Conservation (phyloP, 306 rosid genomes). For the Calophaca sinica region DNA sequence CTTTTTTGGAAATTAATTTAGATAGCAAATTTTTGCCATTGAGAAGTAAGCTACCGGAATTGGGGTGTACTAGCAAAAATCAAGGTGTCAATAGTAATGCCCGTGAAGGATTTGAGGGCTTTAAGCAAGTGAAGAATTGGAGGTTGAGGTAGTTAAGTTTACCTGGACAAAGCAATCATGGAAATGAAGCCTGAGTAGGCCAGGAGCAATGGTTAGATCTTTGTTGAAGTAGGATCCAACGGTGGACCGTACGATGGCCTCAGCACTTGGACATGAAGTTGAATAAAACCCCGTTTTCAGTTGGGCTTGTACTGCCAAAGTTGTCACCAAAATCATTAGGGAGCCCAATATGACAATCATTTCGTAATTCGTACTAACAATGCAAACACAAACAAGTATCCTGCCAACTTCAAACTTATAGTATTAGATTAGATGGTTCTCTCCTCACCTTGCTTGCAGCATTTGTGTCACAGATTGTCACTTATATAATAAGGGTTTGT, state of each 20-base stretch:
- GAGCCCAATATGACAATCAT: conserved; percentile 49
- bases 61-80: too few species aligned
- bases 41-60: background rate
- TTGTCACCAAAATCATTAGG: conserved; percentile 51
- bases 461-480: conserved; percentile 31
- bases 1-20: too few species aligned
- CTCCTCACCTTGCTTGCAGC: conserved; percentile 28
- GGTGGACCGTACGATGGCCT: conserved; percentile 57
- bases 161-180: conserved; percentile 69
- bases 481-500: conserved; percentile 46
- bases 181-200: conserved; percentile 75
- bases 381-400: background rate
- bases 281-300: conserved; percentile 69
- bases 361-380: background rate
- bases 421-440: background rate
- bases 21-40: too few species aligned
- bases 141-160: background rate
- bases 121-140: too few species aligned
- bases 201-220: conserved; percentile 69
- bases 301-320: conserved; percentile 54
- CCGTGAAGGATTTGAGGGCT: too few species aligned
- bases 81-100: too few species aligned
- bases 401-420: conserved; percentile 32
- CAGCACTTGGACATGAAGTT: conserved; percentile 69
- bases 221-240: conserved; percentile 34